phyloP scores from a whole-genome alignment of 192 early-diverging fungal species.

The Jimgerdemannia flammicorona region DNA sequence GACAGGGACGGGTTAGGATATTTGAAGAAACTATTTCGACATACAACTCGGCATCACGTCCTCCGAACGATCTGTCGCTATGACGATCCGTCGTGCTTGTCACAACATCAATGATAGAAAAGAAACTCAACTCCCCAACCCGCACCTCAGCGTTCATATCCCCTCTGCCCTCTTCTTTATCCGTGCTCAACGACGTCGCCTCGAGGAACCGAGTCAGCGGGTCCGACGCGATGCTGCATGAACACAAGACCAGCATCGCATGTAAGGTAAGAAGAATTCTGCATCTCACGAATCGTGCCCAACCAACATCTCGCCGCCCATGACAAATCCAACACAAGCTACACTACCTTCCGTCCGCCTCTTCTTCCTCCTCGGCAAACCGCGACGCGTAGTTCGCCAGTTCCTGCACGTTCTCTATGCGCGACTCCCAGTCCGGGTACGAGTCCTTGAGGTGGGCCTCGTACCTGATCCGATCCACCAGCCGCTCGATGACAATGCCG shows the following conservation, averaged over 20 bases:
- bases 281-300: neutral
- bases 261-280: too few relatives aligned
- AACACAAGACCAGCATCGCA: too few relatives aligned
- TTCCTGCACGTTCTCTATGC: constrained; percentile 9
- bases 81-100: neutral
- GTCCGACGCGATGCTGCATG: neutral
- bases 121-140: neutral
- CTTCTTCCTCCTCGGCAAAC: neutral
- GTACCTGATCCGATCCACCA: constrained; percentile 5
- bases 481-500: constrained; percentile 3
- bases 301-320: neutral
- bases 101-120: neutral
- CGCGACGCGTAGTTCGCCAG: constrained; percentile 5
- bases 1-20: neutral
- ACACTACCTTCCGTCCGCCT: neutral
- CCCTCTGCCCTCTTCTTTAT: constrained; percentile 5
- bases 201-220: constrained; percentile 10
- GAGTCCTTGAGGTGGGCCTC: neutral
- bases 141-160: neutral
- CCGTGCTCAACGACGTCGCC: neutral
- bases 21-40: too few relatives aligned
- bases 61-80: neutral
- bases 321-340: too few relatives aligned
- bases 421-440: neutral
- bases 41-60: too few relatives aligned